A percentile compares a stretch with the other conserved stretches of the same genome.
Conservation (phyloP, 2,329 filamentous ascomycete species). For the Venturia carpophila region DNA sequence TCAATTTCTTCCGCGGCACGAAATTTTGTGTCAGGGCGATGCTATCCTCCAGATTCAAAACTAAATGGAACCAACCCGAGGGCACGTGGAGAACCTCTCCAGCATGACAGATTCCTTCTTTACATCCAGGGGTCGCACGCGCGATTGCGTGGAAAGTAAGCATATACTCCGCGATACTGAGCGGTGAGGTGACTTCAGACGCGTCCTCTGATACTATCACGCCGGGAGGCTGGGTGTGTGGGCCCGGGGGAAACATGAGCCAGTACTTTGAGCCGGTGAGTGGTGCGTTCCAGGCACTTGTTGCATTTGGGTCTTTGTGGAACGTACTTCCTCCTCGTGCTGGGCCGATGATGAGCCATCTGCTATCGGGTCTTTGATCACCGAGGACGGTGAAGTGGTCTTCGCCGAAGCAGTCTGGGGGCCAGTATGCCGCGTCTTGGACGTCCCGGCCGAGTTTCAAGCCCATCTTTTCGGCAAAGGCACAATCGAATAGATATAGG, state of each 20-base stretch:
- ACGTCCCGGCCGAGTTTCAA: conserved; percentile 52
- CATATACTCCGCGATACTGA: conserved; percentile 96
- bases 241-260: conserved; percentile 88
- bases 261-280: conserved; percentile 89
- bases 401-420: conserved; percentile 74
- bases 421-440: conserved; percentile 59
- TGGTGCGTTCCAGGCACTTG: conserved; percentile 86
- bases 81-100: conserved; percentile 91
- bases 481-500: conserved; percentile 83
- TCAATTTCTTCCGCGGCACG: conserved; percentile 66
- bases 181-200: conserved; percentile 84
- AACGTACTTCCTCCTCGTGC: conserved; percentile 85
- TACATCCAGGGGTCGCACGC: conserved; percentile 63
- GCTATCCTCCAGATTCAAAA: conserved; percentile 76
- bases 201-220: conserved; percentile 85
- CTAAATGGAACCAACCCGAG: conserved; percentile 93
- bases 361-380: conserved; percentile 70
- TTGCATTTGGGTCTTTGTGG: conserved; percentile 71
- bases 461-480: conserved; percentile 78
- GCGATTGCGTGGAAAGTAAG: conserved; percentile 83
- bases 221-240: conserved; percentile 64
- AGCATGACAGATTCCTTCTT: conserved; percentile 74
- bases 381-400: conserved; percentile 79
- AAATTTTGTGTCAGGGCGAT: conserved; percentile 96
- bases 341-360: conserved; percentile 89